These are phyloP conservation scores for Coemansia sp. DNA, from an alignment of 192 early-diverging fungal species.

Conservation along the genomic window DNA sequence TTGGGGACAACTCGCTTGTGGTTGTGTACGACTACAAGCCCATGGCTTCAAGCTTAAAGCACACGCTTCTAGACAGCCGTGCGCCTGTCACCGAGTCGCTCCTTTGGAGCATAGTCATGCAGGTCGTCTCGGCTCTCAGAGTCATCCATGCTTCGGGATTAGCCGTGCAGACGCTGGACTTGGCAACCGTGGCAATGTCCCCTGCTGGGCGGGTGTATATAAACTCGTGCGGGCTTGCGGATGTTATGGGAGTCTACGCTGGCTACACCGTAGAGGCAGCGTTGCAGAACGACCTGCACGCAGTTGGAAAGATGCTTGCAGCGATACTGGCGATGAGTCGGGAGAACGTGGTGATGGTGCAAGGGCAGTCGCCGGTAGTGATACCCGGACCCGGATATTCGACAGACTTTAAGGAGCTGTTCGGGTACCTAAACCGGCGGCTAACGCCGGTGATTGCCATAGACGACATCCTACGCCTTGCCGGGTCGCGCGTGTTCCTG, in stretches of 20 bases:
- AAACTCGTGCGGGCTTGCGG: slow-evolving; percentile 38
- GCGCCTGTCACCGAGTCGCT: slow-evolving; percentile 24
- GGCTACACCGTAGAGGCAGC: slow-evolving; percentile 21
- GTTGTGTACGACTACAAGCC: slow-evolving; percentile 96
- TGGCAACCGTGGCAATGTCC: slow-evolving; percentile 82
- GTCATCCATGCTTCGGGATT: slow-evolving; percentile 81
- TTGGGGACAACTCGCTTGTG: slow-evolving; percentile 94
- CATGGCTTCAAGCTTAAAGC: slow-evolving; percentile 33
- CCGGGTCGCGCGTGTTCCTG: slow-evolving; percentile 39
- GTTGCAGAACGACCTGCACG: slow-evolving; percentile 33
- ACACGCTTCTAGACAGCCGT: slow-evolving; percentile 15
- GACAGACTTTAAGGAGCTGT: slow-evolving; percentile 79
- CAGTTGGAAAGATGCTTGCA: slow-evolving; percentile 33
- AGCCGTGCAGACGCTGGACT: slow-evolving; percentile 74
- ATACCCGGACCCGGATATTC: slow-evolving; percentile 70
- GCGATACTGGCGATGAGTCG: slow-evolving; percentile 21
- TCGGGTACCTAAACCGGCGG: slow-evolving; percentile 54
- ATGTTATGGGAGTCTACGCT: slow-evolving; percentile 22
- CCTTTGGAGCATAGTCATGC: slow-evolving; percentile 46
- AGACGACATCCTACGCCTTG: slow-evolving; percentile 49
- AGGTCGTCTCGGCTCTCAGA: slow-evolving; percentile 57
- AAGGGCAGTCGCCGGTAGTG: slow-evolving; percentile 61
- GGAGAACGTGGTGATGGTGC: slow-evolving; percentile 17
- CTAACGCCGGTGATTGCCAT: slow-evolving; percentile 36
- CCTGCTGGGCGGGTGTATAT: slow-evolving; percentile 70